These are phyloP conservation scores for Mycosarcoma maydis DNA, from an alignment of 1,284 basidiomycete genomes.

Conservation along the genomic window DNA sequence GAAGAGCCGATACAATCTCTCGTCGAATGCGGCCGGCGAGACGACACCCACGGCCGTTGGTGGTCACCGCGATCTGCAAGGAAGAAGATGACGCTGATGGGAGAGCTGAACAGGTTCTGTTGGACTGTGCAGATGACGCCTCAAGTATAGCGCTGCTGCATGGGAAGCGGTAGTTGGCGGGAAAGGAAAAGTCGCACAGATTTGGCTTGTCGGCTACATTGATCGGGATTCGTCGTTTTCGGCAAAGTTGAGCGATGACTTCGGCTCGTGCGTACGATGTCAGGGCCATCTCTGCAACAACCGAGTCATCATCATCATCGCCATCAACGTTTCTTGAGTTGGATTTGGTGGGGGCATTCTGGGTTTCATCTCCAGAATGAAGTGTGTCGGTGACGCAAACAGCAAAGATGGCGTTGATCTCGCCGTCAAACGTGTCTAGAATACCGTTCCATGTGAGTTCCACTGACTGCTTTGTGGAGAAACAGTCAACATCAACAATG, in stretches of 20 bases:
- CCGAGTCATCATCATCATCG: slow-evolving; percentile 5
- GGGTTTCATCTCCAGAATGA: slow-evolving; percentile 37
- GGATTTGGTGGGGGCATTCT: not conserved
- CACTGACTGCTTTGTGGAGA: slow-evolving; percentile 9
- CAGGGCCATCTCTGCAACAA: slow-evolving; percentile 3
- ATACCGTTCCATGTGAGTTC: slow-evolving; percentile 16
- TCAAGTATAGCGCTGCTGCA: slow-evolving; percentile 25
- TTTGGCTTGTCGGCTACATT: slow-evolving; percentile 87
- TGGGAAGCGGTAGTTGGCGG: slow-evolving; percentile 84
- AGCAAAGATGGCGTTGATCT: slow-evolving; percentile 45
- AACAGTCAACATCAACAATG: slow-evolving; percentile 2
- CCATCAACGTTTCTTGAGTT: slow-evolving; percentile 1
- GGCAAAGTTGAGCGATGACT: slow-evolving; percentile 51
- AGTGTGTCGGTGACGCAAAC: slow-evolving; percentile 66
- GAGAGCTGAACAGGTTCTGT: not conserved
- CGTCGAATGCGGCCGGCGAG: slow-evolving; percentile 82
- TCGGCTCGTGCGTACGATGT: slow-evolving; percentile 39
- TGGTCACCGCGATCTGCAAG: slow-evolving; percentile 87
- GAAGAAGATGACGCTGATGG: slow-evolving; percentile 67
- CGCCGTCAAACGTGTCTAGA: slow-evolving; percentile 24
- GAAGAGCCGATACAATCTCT: slow-evolving; percentile 81
- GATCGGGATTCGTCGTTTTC: slow-evolving; percentile 74
- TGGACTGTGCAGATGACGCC: not conserved
- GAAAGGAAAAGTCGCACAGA: slow-evolving; percentile 89
- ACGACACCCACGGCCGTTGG: slow-evolving; percentile 90